Evolutionary conservation across 331 rosid genomes (phyloP).

Genomic region (Pyrus hybrid): DNA sequence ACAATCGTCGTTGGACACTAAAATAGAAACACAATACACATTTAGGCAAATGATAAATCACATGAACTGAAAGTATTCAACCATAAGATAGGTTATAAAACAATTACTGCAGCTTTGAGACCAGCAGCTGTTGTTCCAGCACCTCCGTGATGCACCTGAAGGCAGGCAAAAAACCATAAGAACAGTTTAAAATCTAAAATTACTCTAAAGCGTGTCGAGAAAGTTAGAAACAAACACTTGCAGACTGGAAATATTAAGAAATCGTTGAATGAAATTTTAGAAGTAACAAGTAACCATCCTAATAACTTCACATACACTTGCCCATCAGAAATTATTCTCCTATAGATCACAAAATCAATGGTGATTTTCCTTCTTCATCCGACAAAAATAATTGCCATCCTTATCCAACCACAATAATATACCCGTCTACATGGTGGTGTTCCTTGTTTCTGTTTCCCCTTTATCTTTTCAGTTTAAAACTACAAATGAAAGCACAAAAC

Average conservation of each 20-base stretch:
- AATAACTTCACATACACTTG: not conserved
- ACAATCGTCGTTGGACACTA: constrained; percentile 93
- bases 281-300: not conserved
- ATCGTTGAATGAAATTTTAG: not conserved
- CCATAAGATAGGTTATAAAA: not conserved
- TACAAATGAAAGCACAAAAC: not conserved
- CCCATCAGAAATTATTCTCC: not conserved
- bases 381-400: not conserved
- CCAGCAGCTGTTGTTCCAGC: constrained; percentile 99
- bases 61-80: not conserved
- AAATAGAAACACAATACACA: constrained; percentile 3
- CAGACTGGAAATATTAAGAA: not conserved
- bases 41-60: not conserved
- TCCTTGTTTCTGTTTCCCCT: not conserved
- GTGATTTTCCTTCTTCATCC: not conserved
- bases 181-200: not conserved
- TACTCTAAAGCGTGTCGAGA: not conserved
- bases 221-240: not conserved
- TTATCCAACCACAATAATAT: not conserved
- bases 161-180: not conserved
- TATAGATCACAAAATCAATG: not conserved
- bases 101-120: constrained; percentile 85
- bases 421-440: not conserved
- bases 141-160: constrained; percentile 99
- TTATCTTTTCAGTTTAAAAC: not conserved